Base-by-base conservation (phyloP, 257 asterid species). In the Solanum pimpinellifolium region DNA sequence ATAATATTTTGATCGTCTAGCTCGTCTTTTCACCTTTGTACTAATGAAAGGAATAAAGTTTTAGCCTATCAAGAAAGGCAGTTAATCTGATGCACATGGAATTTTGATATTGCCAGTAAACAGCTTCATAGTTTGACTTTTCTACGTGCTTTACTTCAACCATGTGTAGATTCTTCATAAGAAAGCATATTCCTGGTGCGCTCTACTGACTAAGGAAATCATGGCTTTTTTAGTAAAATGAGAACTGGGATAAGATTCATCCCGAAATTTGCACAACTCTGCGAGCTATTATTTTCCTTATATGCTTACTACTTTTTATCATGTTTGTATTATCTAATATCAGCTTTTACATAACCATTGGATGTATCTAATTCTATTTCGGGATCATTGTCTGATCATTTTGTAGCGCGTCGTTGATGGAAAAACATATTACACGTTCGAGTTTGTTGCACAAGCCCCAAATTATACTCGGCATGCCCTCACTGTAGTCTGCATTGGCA, bases 381-480 rank as follows among this genome's bases (percentile, higher is more conserved):
- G 25, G 83, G 73, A 77, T 80, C 88, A 29, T 75, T 74, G 35
- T 68, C n/a, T 69, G 91, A 35, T 83, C 12, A 80, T 85, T 66
- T 87, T 87, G 88, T 92, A 97, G 99, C 97, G 92, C 41, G 94
- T 92, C 20, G 91, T 90, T 31, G 96, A 94, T n/a, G 99, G 98
- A 31, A 95, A 89, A 91, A 88, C 94, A 5, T 95, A 94, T 88
- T 97, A 95, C 94, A 92, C 94, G 1, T 89, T 95, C 13, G 98
- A 96, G 91, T 96, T 92, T 90, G 73, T 92, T 21, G 97, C 98
- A 18, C 88, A 94, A 92, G 98, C 98, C 87, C 98, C 95, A 52
- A 95, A 94, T 89, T 94, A 93, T 83, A 93, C 96, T 72, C 96
- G 99, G 13, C 99, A 95, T 94, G 99, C 99, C 88, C 94, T 96